Conservation (phyloP, 805 yeast genomes). For the Candida multigemmis region DNA sequence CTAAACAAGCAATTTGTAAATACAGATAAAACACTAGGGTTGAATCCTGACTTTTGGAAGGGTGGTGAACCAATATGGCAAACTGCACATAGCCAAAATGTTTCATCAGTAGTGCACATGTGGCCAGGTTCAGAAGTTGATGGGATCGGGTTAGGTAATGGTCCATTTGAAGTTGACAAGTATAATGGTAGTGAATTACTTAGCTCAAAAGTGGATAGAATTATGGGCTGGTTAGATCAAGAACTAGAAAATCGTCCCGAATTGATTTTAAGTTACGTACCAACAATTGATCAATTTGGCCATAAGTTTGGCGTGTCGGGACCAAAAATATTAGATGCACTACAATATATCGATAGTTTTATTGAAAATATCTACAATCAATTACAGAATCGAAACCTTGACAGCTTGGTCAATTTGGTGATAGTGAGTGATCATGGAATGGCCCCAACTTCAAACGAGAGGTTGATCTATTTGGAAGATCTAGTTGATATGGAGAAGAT, state of each 20-base stretch:
- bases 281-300: constrained; percentile 73
- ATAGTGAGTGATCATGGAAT: constrained; percentile 90
- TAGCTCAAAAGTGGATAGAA: constrained; percentile 44
- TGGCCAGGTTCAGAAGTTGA: constrained; percentile 91
- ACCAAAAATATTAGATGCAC: constrained; percentile 40
- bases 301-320: constrained; percentile 68
- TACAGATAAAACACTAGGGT: constrained; percentile 40
- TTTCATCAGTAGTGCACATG: constrained; percentile 77
- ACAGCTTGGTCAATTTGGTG: constrained; percentile 60
- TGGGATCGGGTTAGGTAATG: constrained; percentile 30
- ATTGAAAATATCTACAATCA: constrained; percentile 41
- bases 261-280: constrained; percentile 68
- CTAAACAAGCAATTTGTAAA: constrained; percentile 51
- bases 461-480: constrained; percentile 69
- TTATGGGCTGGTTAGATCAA: constrained; percentile 61
- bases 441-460: constrained; percentile 73
- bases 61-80: constrained; percentile 89
- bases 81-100: constrained; percentile 57
- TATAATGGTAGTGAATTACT: constrained; percentile 60
- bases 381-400: constrained; percentile 45
- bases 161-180: constrained; percentile 43
- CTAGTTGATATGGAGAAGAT: constrained; percentile 44
- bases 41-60: constrained; percentile 59
- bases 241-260: constrained; percentile 57
- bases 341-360: constrained; percentile 58